phyloP scores from a whole-genome alignment of 768 basidiomycete genomes.

The Tubosaeta sp. region DNA sequence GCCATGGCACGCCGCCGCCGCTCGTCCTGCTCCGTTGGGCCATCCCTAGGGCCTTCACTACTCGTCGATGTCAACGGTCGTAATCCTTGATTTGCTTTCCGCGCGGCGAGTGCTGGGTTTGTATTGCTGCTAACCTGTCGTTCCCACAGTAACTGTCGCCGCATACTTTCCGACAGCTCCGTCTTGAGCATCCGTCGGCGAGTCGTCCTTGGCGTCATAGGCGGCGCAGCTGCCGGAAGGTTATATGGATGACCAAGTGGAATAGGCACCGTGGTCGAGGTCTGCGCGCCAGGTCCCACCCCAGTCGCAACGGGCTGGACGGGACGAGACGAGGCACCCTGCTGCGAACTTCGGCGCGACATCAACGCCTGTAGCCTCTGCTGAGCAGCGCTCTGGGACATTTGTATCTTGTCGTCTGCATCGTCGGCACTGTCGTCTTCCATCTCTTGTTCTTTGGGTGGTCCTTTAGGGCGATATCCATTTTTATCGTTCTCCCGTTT shows the following conservation, averaged over 20 bases:
- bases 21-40: conserved; percentile 31
- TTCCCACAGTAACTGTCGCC: conserved; percentile 80
- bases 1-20: conserved; percentile 45
- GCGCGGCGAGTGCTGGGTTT: conserved; percentile 38
- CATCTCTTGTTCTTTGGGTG: conserved; percentile 60
- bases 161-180: conserved; percentile 80
- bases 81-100: conserved; percentile 27
- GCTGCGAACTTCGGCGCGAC: conserved; percentile 39
- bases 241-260: conserved; percentile 67
- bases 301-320: conserved; percentile 16
- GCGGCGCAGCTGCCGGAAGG: conserved; percentile 58
- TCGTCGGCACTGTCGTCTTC: conserved; percentile 60
- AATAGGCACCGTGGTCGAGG: conserved; percentile 46
- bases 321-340: conserved; percentile 16
- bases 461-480: conserved; percentile 61
- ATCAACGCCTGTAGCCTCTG: conserved; percentile 59
- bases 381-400: conserved; percentile 68
- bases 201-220: conserved; percentile 83
- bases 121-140: conserved; percentile 56
- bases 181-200: conserved; percentile 78
- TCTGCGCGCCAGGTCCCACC: conserved; percentile 19
- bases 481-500: conserved; percentile 30
- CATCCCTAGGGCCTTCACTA: conserved; percentile 15
- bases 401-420: conserved; percentile 45
- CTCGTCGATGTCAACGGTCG: conserved; percentile 33